A percentile compares a stretch with the other conserved stretches of the same genome.
Evolutionary conservation across 2,329 filamentous ascomycete genomes (phyloP).

Genomic region (Lasiodiplodia sp.): DNA sequence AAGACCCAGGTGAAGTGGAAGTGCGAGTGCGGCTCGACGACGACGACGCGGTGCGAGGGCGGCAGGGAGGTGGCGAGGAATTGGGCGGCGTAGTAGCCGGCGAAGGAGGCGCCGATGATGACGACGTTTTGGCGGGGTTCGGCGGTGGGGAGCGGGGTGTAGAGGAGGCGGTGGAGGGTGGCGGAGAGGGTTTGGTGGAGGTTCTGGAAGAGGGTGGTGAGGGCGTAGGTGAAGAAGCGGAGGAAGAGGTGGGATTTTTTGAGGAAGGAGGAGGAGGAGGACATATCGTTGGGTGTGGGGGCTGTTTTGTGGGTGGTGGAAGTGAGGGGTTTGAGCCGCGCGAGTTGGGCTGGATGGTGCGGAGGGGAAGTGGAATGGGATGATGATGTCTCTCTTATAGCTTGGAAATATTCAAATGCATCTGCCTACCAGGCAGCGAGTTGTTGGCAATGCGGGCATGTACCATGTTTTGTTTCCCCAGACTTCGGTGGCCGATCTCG

Average conservation of each 20-base stretch:
- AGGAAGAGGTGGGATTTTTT: not conserved
- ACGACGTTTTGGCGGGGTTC: constrained; percentile 58
- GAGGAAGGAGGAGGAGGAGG: not conserved
- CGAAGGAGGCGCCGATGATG: constrained; percentile 66
- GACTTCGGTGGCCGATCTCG: not conserved
- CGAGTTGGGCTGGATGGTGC: too few relatives aligned
- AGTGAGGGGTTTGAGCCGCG: not conserved
- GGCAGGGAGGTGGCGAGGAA: constrained; percentile 59
- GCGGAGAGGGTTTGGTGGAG: constrained; percentile 27
- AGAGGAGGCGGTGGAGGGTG: constrained; percentile 30
- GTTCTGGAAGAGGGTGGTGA: constrained; percentile 29
- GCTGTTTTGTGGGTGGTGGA: not conserved
- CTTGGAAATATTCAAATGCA: too few relatives aligned
- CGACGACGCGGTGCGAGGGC: constrained; percentile 60
- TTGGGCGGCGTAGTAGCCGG: constrained; percentile 60
- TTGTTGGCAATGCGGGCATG: too few relatives aligned
- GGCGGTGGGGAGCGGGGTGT: not conserved
- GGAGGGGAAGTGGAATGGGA: too few relatives aligned
- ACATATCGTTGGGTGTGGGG: not conserved
- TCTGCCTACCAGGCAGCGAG: too few relatives aligned
- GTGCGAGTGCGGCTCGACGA: constrained; percentile 67
- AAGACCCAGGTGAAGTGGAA: constrained; percentile 69
- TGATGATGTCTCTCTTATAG: too few relatives aligned
- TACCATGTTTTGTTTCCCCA: not conserved
- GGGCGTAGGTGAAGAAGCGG: constrained; percentile 21